phyloP scores from a whole-genome alignment of 768 basidiomycete genomes.

The Mycena filopes region DNA sequence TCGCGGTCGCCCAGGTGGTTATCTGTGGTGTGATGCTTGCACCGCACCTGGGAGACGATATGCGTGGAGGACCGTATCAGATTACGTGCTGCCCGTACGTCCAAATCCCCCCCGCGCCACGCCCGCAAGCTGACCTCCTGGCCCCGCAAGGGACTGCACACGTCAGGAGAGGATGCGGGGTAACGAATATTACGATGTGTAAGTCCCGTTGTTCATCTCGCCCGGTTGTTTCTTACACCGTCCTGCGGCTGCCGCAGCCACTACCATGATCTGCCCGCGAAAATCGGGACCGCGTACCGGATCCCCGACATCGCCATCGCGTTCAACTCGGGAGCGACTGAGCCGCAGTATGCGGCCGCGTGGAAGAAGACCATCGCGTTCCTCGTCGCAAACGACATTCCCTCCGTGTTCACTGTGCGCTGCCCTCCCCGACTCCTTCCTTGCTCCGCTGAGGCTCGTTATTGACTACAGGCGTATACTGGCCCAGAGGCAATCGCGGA shows the following conservation, averaged over 20 bases:
- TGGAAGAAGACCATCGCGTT: constrained; percentile 43
- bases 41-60: background rate
- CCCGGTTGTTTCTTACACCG: background rate
- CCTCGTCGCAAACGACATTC: constrained; percentile 40
- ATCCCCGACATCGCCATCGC: constrained; percentile 49
- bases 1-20: constrained; percentile 32
- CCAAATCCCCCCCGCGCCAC: background rate
- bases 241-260: constrained; percentile 28
- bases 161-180: constrained; percentile 38
- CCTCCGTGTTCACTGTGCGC: constrained; percentile 47
- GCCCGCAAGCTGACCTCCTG: background rate
- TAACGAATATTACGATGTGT: constrained; percentile 41
- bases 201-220: background rate
- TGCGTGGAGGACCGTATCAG: background rate
- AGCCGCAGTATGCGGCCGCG: constrained; percentile 29
- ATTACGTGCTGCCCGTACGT: constrained; percentile 1
- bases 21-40: constrained; percentile 28
- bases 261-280: constrained; percentile 43
- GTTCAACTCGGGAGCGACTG: constrained; percentile 47
- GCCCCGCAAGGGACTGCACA: constrained; percentile 38
- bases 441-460: background rate
- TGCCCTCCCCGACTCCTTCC: background rate
- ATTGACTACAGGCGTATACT: constrained; percentile 42
- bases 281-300: constrained; percentile 30
- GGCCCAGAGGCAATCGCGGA: constrained; percentile 44